A percentile compares a stretch with the other conserved stretches of the same genome.
These are phyloP conservation scores for Glonium stellatum DNA, from an alignment of 495 filamentous ascomycete species.

Conservation along the genomic window DNA sequence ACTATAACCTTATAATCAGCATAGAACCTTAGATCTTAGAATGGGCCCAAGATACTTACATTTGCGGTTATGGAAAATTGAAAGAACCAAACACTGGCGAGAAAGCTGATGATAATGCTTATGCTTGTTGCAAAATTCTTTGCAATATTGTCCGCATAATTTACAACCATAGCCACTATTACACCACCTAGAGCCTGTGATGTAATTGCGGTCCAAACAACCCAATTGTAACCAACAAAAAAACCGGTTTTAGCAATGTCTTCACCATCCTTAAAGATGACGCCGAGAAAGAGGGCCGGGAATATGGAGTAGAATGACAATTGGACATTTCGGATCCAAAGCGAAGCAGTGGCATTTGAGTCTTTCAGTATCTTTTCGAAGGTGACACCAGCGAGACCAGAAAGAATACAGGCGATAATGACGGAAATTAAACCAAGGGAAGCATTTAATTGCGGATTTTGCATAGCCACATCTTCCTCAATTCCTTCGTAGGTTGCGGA, in stretches of 20 bases:
- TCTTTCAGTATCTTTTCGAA: slow-evolving; percentile 95
- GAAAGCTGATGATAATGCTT: slow-evolving; percentile 74
- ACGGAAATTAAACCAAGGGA: slow-evolving; percentile 73
- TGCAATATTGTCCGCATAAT: slow-evolving; percentile 78
- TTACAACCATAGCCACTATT: slow-evolving; percentile 73
- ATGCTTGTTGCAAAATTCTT: slow-evolving; percentile 90
- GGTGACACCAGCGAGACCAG: slow-evolving; percentile 79
- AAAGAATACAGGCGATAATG: slow-evolving; percentile 65
- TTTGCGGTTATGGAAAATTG: slow-evolving; percentile 61
- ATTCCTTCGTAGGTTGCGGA: slow-evolving; percentile 96
- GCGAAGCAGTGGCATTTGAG: slow-evolving; percentile 51
- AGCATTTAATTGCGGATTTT: slow-evolving; percentile 62
- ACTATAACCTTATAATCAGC: slow-evolving; percentile 46
- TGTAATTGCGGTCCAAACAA: slow-evolving; percentile 79
- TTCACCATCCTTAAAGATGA: slow-evolving; percentile 78
- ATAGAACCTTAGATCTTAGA: neutral
- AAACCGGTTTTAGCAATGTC: slow-evolving; percentile 77
- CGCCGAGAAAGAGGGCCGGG: slow-evolving; percentile 75
- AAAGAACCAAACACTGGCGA: slow-evolving; percentile 81
- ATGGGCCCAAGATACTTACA: slow-evolving; percentile 47
- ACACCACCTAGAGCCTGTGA: slow-evolving; percentile 82
- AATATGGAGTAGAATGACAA: slow-evolving; percentile 87
- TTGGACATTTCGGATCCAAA: slow-evolving; percentile 94
- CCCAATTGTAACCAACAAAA: slow-evolving; percentile 85
- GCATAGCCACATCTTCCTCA: slow-evolving; percentile 63